phyloP scores from a whole-genome alignment of 2,329 filamentous ascomycete species.

The Aureobasidium sp. region DNA sequence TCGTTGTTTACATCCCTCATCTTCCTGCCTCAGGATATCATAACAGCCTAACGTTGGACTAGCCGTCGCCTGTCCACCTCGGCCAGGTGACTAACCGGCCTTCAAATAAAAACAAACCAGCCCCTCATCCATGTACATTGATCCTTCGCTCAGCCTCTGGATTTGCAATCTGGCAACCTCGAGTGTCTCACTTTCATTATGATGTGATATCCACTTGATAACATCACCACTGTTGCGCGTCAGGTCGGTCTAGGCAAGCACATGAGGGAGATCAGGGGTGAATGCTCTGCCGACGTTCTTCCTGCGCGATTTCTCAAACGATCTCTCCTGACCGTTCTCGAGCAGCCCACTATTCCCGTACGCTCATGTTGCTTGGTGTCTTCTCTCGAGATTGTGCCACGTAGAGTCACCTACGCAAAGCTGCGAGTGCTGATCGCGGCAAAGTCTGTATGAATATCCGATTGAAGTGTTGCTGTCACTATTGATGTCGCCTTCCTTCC shows the following conservation, averaged over 20 bases:
- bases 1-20: background rate
- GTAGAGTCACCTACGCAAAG: background rate
- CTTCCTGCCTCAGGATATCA: background rate
- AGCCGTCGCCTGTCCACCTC: background rate
- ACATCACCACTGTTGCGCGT: background rate
- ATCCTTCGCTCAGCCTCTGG: background rate
- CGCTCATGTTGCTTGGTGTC: background rate
- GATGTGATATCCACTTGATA: background rate
- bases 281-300: background rate
- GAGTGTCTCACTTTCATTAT: background rate
- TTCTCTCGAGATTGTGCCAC: background rate
- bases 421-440: background rate
- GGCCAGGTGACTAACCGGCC: constrained; percentile 4
- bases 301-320: background rate
- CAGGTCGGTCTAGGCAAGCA: background rate
- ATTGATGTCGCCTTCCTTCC: background rate
- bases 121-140: background rate
- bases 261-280: background rate
- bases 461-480: background rate
- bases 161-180: background rate
- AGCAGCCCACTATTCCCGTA: background rate
- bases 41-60: background rate
- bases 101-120: constrained; percentile 10
- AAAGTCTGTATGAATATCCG: too few relatives aligned
- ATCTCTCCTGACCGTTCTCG: background rate